Conservation (phyloP, 257 asterid genomes). For the Solanum ossicruentum region DNA sequence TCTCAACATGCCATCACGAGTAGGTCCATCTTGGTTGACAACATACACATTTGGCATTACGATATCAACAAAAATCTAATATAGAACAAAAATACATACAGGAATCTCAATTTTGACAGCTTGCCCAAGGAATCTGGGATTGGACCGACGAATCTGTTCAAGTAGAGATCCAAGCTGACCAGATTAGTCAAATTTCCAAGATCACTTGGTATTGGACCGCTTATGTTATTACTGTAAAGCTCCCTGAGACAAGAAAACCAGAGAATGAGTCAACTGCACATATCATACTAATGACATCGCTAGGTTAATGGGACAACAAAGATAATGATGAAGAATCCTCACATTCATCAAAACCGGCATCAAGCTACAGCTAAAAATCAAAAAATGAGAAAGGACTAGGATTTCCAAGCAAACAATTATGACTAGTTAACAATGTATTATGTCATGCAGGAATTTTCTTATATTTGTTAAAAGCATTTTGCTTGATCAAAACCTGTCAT, state of each 20-base stretch:
- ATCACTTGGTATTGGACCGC: slow-evolving; percentile 72
- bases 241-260: slow-evolving; percentile 42
- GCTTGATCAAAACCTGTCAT: background rate
- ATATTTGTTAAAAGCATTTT: background rate
- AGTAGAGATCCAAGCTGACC: slow-evolving; percentile 98
- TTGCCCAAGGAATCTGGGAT: slow-evolving; percentile 85
- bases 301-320: background rate
- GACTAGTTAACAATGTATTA: background rate
- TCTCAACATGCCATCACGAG: background rate
- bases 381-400: background rate
- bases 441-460: background rate
- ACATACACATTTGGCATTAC: background rate
- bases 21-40: background rate
- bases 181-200: slow-evolving; percentile 93
- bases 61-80: background rate
- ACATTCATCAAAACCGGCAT: background rate
- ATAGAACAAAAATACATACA: slow-evolving; percentile 44
- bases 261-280: background rate
- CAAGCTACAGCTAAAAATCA: background rate
- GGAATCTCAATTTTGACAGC: slow-evolving; percentile 80
- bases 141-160: slow-evolving; percentile 80
- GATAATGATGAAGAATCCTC: background rate
- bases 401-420: background rate
- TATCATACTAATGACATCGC: background rate
- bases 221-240: slow-evolving; percentile 86